Base-by-base conservation (phyloP, 768 basidiomycete species). In the Lactarius hengduanensis region DNA sequence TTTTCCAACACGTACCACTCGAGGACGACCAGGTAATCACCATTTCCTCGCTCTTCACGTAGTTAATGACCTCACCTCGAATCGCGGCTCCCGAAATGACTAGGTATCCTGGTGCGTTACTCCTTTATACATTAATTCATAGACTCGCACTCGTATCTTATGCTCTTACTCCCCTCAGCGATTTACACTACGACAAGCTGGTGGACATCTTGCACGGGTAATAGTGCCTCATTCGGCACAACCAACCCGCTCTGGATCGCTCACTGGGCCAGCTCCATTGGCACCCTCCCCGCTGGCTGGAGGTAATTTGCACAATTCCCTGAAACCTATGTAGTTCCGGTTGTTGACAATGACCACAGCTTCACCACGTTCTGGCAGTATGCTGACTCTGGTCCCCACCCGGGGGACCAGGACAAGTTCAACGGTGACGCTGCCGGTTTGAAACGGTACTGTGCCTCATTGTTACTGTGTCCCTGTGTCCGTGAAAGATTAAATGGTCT, bases 151-250 rank as follows among this genome's bases (percentile, higher is more conserved):
- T 41, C 40, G 22, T 18, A 2, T 20, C 16, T 22, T 8, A 26
- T 57, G 18, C 13, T 54, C 47, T 53, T 26, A 32, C n/a, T 4
- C 56, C 41, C 10, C 20, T 32, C 45, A 83, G 84, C 83, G 47
- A 86, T 88, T 64, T 88, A 88, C 69, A 84, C 84, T 32, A 86
- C 83, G 4, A 87, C 85, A 11, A 77, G 82, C 73, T 89, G 88
- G 88, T 90, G 88, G 88, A 82, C 70, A 8, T 80, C 78, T 9
- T 90, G 88, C 73, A 89, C 88, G 2, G 86, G 83, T 0, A 84
- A 86, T 73, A 84, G 80, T 63, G 75, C 77, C 13, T 76, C 75
- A 4, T 89, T 89, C 68, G 80, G 72, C 1, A 62, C 71, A 2
- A 81, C 76, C 61, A 86, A 82, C 72, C 85, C 87, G 3, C 77